Evolutionary conservation across 306 rosid genomes (phyloP), one percentile per base, ranked within the genome.

Genomic region (Cucumis melo): DNA sequence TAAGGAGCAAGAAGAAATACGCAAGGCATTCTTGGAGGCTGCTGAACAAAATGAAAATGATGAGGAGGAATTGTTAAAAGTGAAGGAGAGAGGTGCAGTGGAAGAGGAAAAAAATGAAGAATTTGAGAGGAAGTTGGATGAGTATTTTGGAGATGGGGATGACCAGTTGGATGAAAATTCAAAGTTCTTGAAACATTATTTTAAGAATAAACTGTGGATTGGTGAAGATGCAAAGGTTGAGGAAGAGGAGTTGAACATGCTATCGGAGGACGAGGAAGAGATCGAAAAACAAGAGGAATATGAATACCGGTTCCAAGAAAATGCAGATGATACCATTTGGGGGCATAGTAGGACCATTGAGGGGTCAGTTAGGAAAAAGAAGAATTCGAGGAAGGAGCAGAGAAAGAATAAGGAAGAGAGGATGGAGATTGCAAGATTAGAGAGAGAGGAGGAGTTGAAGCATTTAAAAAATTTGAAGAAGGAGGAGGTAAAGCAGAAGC

Each of bases 371-470:
- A 90, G 99, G 88, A 91, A 94, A 87, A 90, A 86, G 88, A 83
- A 78, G 41, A 89, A 89, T 65, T 71, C 93, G 0, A 90, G 97
- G 84, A 92, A 87, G 81, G 92, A 91, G 82, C 96, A 90, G 86
- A 83, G 99, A 78, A 90, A 87, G 87, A 88, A 83, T 71, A 94
- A 92, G 85, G 95, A 94, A 77, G 96, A 94, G 86, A 90, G 96
- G 79, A 87, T 86, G 91, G 96, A 87, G 84, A 83, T 85, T 73
- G 92, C 88, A 9, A 88, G 82, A 84, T 79, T 85, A 78, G 97
- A 90, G 88, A 87, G 93, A 88, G 93, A 92, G 83, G 97, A 90
- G 87, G 99, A 94, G 79, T 78, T 94, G 88, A 92, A 90, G 66
- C 93, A 83, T 81, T 80, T 92, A 68, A 94, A 92, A 81, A 94